Conservation (phyloP, 108 stramenopile species). For the Conticribra guillardii region DNA sequence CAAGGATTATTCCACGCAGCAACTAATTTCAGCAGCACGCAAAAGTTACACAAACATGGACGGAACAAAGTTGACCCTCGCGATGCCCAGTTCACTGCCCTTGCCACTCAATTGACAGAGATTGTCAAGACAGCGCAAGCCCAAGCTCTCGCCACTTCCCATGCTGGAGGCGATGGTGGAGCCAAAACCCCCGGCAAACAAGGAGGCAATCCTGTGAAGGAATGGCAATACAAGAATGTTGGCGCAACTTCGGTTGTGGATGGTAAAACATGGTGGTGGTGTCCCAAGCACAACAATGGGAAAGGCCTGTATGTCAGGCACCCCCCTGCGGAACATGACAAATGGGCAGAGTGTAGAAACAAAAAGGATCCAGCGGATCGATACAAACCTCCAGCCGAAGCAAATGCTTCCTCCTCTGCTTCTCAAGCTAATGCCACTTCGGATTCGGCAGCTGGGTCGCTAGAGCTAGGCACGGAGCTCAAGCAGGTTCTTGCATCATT, state of each 20-base stretch:
- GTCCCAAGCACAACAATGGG: background rate
- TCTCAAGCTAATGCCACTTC: background rate
- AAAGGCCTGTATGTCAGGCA: background rate
- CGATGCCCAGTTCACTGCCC: background rate
- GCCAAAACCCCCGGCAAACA: no score
- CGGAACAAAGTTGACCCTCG: background rate
- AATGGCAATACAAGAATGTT: background rate
- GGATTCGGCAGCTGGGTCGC: background rate
- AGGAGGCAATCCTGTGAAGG: background rate
- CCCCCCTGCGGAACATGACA: background rate
- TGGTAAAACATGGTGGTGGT: background rate
- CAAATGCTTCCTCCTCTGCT: background rate
- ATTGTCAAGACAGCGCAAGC: background rate
- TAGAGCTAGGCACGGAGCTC: background rate
- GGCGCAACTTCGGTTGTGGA: background rate
- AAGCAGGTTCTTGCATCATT: background rate
- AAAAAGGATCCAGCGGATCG: background rate
- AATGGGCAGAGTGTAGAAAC: background rate
- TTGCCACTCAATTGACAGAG: background rate
- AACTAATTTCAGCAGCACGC: background rate
- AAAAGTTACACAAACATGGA: background rate
- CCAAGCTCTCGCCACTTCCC: background rate
- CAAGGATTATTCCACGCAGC: background rate
- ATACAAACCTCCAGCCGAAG: background rate
- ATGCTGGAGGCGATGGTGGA: background rate